Evolutionary conservation across 768 basidiomycete species (phyloP), one percentile per base, ranked within the genome.

Genomic region (Russula foetens): DNA sequence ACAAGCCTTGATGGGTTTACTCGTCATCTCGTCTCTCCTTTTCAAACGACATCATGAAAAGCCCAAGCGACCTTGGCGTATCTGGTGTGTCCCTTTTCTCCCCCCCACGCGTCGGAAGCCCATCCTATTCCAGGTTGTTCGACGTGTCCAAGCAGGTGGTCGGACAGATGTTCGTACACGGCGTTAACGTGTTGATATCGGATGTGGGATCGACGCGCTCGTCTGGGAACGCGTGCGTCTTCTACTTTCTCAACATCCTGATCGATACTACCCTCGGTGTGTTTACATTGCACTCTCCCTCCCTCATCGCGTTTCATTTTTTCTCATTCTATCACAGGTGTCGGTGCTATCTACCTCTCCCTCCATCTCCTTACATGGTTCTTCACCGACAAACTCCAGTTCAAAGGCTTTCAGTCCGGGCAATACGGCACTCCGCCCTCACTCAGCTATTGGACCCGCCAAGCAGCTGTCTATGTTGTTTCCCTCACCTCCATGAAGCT

Each of bases 61-160:
- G 28, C 85, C 85, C 17, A 91, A 85, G 70, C 82, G 96, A 29
- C 89, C 86, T 21, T 98, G 96, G 96, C 78, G 81, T 67, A 96
- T 97, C 75, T 98, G 96, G 92, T 88, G 66, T 60, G 83, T 64
- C 59, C 35, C 53, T 21, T 26, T 41, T 53, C n/a, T n/a, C 12
- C 28, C 35, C 26, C 7, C 14, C 41, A 14, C 4, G n/a, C 31
- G 31, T n/a, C 33, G 8, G 8, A 12, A 12, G 50, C 35, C 39
- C 38, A 54, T 48, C 24, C 31, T 26, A 31, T 58, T n/a, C n/a
- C 60, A 92, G 90, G 92, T 70, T 89, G n/a, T 93, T 90, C 71
- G 94, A 97, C 68, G 89, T 97, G 5, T 87, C 86, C 2, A 97
- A 97, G 71, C 95, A 98, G 76, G 75, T 97, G 56, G 79, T 89